phyloP scores from a whole-genome alignment of 208 protist species.

The Trypanosoma cruzi region DNA sequence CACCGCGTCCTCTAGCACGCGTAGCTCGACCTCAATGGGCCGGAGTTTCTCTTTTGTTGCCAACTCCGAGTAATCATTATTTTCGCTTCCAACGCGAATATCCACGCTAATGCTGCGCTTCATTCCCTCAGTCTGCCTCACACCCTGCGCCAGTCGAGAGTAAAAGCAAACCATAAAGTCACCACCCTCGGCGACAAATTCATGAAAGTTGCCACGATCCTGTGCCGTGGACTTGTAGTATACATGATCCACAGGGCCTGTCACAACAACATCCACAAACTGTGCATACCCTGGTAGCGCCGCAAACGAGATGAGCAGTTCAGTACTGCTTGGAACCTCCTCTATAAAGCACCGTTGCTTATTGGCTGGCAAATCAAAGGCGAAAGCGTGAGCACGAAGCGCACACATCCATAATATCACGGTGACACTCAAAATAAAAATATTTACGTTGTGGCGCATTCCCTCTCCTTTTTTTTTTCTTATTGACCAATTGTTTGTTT shows the following conservation, averaged over 20 bases:
- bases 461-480: constrained; percentile 1
- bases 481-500: too few species aligned
- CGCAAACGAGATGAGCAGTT: constrained; percentile 58
- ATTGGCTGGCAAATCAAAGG: constrained; percentile 45
- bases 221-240: constrained; percentile 29
- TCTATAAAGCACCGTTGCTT: constrained; percentile 78
- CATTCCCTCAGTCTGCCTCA: constrained; percentile 13
- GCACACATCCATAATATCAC: constrained; percentile 15
- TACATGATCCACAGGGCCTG: constrained; percentile 27
- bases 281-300: constrained; percentile 58
- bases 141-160: constrained; percentile 46
- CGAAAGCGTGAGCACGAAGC: constrained; percentile 40
- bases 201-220: constrained; percentile 37
- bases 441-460: not conserved
- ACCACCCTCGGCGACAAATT: constrained; percentile 50
- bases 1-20: constrained; percentile 87
- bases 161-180: constrained; percentile 78
- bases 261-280: constrained; percentile 55
- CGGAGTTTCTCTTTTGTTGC: constrained; percentile 88
- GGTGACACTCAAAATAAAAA: constrained; percentile 12
- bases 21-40: constrained; percentile 91
- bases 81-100: constrained; percentile 51
- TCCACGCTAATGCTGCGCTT: constrained; percentile 38
- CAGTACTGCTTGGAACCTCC: constrained; percentile 67
- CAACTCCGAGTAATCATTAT: constrained; percentile 66